Conservation (phyloP, 2,329 filamentous ascomycete genomes). For the Colletotrichum truncatum region DNA sequence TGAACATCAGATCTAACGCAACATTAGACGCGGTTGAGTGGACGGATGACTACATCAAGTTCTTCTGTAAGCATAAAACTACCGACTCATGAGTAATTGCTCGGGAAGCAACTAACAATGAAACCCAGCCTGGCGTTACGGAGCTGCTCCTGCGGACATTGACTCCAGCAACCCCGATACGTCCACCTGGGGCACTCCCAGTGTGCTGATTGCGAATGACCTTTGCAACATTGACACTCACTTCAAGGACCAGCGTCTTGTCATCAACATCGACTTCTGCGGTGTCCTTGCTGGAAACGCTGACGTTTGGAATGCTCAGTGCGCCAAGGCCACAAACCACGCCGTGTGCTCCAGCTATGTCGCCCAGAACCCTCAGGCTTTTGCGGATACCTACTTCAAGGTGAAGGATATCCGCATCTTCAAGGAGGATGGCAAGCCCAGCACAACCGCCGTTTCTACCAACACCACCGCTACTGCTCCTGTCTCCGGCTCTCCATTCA, state of each 20-base stretch:
- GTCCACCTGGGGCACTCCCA: conserved; percentile 69
- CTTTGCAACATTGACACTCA: conserved; percentile 70
- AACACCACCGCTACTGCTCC: background rate
- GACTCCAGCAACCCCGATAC: conserved; percentile 64
- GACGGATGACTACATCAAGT: conserved; percentile 49
- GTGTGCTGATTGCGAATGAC: conserved; percentile 65
- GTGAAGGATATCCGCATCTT: conserved; percentile 53
- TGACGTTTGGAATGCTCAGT: conserved; percentile 39
- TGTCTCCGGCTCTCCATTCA: too few relatives aligned
- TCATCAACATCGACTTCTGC: conserved; percentile 80
- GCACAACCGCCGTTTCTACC: conserved; percentile 35
- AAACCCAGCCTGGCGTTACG: conserved; percentile 42
- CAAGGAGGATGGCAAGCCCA: conserved; percentile 29
- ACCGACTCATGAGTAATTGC: background rate
- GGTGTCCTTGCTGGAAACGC: conserved; percentile 70
- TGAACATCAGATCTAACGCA: conserved; percentile 37
- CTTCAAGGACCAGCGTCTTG: conserved; percentile 75
- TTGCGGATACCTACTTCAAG: conserved; percentile 51
- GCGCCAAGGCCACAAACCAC: conserved; percentile 35
- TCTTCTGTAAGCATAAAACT: conserved; percentile 41
- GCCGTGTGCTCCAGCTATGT: conserved; percentile 48
- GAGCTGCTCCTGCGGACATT: conserved; percentile 44
- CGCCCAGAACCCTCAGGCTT: conserved; percentile 44
- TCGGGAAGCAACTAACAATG: background rate
- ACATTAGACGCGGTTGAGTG: conserved; percentile 53